These are phyloP conservation scores for Vinca major DNA, from an alignment of 305 asterid species.

Conservation along the genomic window DNA sequence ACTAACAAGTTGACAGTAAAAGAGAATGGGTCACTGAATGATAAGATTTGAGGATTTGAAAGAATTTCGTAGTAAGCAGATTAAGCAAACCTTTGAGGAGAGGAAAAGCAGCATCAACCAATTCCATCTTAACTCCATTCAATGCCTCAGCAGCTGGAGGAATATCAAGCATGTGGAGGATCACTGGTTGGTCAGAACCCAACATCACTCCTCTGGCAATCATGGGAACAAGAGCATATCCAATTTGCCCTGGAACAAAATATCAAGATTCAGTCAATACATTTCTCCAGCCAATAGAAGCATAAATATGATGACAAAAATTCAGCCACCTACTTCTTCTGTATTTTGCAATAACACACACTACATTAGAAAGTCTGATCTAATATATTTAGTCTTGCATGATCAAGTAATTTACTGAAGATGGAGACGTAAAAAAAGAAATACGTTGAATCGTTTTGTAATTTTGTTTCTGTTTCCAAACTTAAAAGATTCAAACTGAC, in stretches of 20 bases:
- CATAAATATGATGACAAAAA: background rate
- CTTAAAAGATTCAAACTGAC: background rate
- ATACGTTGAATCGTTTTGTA: background rate
- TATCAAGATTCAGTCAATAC: background rate
- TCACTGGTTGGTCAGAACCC: slow-evolving; percentile 85
- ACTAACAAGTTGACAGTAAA: background rate
- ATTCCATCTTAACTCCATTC: slow-evolving; percentile 85
- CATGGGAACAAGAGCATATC: slow-evolving; percentile 39
- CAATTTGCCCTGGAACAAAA: slow-evolving; percentile 18
- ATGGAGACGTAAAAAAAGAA: background rate
- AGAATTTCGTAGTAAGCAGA: background rate
- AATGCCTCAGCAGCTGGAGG: slow-evolving; percentile 88
- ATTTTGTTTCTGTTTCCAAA: no score
- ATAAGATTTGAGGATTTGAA: background rate
- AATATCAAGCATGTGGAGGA: slow-evolving; percentile 93
- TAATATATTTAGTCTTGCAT: background rate
- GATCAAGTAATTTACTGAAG: background rate
- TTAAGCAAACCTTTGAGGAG: slow-evolving; percentile 62
- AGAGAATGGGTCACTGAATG: background rate
- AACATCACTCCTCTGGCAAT: slow-evolving; percentile 88
- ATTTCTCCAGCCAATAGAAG: background rate
- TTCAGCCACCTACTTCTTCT: background rate
- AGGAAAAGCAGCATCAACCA: slow-evolving; percentile 90
- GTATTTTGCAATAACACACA: background rate
- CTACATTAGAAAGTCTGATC: background rate